Base-by-base conservation (phyloP, 345 rosid species). In the Brassica rapa region DNA sequence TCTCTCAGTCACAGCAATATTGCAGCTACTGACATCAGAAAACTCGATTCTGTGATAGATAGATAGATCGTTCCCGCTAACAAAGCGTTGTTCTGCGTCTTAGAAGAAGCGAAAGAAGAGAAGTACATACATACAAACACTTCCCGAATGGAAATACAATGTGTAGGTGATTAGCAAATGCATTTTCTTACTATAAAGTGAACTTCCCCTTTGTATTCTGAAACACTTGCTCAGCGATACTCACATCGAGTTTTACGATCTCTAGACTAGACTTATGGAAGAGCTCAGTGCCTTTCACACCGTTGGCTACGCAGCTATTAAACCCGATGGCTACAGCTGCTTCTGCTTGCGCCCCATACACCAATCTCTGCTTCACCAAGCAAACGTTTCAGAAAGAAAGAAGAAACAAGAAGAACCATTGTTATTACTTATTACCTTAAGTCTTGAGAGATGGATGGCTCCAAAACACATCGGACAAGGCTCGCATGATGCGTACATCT, bases 401-500 rank as follows among this genome's bases (percentile, higher is more conserved):
- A 25, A 46, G 5, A 4, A 14, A 37, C 46, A 9, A 6, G 39
- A 32, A 32, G 35, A 32, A 35, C 8, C 39, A 35, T 32, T 32
- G 35, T 32, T 32, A 32, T 32, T 32, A 32, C 5, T 30, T 74
- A 33, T 46, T 56, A 89, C 96, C 96, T 88, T 88, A 56, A 87
- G 73, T 82, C 87, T 84, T n/a, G 93, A 87, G 60, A 89, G 87
- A 82, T 83, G 87, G 83, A 89, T 91, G 65, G 93, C 93, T 12
- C 93, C 88, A 19, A 89, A 91, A 72, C 96, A 89, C 96, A 91
- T 91, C 0, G 92, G 89, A 67, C 96, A 89, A 5, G 93, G 92
- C 77, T 88, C 96, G 5, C 92, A 88, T 4, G 96, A 91, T 14
- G 90, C 86, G 60, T 88, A 91, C 3, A 89, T 89, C 83, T 89